Base-by-base conservation (phyloP, 2,329 filamentous ascomycete genomes). In the Calonectria pseudoreteaudii region DNA sequence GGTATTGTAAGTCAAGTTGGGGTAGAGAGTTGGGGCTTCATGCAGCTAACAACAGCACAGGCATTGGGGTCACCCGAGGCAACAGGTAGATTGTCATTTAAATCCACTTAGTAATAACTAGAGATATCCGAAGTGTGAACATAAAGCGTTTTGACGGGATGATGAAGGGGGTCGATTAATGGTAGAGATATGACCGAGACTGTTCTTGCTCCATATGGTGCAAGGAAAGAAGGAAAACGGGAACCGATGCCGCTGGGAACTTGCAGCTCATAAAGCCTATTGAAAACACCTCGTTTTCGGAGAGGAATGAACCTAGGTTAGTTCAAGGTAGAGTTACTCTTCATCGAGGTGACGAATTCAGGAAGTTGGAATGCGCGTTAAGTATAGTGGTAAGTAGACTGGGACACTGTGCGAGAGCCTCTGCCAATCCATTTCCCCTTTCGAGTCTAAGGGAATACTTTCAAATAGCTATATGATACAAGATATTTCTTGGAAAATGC, bases 211-310 rank as follows among this genome's bases (percentile, higher is more conserved):
- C 70, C 70, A 72, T 66, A 66, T 30, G 11, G 30, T 23, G 41
- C 47, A 28, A 20, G 18, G 8, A 23, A 11, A n/a, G 13, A 52
- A 58, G 70, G 70, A 72, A 68, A 72, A 72, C 66, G 66, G 66
- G 49, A 72, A 31, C 70, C 70, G 70, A 31, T 20, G 44, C 28
- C 36, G 30, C 36, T 18, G 50, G 65, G 70, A 68, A 65, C 30
- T 36, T 30, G 11, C 53, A 64, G 47, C 66, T 13, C n/a, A 31
- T 16, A 62, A 28, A 26, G 20, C 18, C 13, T 7, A 41, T 13
- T 2, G 2, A 41, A 28, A 20, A 9, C 23, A 18, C 14, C 14
- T 38, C 8, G 9, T 3, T 23, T 26, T 20, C 26, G 23, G 20
- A 62, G 26, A 41, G 34, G 14, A 0, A 5, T 20, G 20, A 41